Percentiles rank a stretch among this genome's conserved stretches.
These are phyloP conservation scores for Grifola frondosa DNA, from an alignment of 1,284 basidiomycete genomes.

Conservation along the genomic window DNA sequence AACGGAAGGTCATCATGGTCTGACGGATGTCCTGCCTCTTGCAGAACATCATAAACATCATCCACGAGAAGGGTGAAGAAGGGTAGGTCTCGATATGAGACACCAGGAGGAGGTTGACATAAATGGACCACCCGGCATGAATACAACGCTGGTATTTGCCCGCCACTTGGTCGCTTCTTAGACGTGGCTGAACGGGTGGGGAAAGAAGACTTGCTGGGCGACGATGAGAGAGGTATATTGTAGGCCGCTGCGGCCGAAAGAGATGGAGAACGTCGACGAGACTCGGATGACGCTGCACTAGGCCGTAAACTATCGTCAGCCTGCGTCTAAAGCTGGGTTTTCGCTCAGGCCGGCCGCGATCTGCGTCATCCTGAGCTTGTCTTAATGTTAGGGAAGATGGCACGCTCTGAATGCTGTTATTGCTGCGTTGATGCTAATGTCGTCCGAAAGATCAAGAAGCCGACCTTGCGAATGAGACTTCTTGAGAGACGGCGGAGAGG, in stretches of 20 bases:
- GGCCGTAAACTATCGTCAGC: conserved; percentile 46
- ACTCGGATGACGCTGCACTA: conserved; percentile 12
- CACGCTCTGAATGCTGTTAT: conserved; percentile 19
- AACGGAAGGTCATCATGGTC: conserved; percentile 67
- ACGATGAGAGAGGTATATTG: conserved; percentile 17
- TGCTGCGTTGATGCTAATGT: conserved; percentile 17
- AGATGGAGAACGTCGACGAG: conserved; percentile 30
- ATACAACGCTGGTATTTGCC: conserved; percentile 48
- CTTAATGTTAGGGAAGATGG: conserved; percentile 14
- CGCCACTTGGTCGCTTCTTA: conserved; percentile 32
- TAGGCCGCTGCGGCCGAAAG: conserved; percentile 18
- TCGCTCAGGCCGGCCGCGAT: conserved; percentile 42
- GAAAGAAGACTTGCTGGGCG: conserved; percentile 22
- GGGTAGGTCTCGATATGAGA: conserved; percentile 69
- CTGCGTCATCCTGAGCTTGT: conserved; percentile 28
- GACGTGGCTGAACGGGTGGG: conserved; percentile 17
- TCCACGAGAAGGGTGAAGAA: conserved; percentile 67
- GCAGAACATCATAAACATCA: conserved; percentile 63
- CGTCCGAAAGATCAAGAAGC: conserved; percentile 29
- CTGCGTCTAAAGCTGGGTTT: conserved; percentile 48
- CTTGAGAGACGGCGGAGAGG: conserved; percentile 34
- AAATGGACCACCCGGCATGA: conserved; percentile 63
- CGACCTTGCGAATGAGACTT: conserved; percentile 35
- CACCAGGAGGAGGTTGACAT: conserved; percentile 59
- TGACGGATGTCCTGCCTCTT: conserved; percentile 75